Evolutionary conservation across 1,284 basidiomycete species (phyloP), one percentile per base, ranked within the genome.

Genomic region (Athelia psychrophila): DNA sequence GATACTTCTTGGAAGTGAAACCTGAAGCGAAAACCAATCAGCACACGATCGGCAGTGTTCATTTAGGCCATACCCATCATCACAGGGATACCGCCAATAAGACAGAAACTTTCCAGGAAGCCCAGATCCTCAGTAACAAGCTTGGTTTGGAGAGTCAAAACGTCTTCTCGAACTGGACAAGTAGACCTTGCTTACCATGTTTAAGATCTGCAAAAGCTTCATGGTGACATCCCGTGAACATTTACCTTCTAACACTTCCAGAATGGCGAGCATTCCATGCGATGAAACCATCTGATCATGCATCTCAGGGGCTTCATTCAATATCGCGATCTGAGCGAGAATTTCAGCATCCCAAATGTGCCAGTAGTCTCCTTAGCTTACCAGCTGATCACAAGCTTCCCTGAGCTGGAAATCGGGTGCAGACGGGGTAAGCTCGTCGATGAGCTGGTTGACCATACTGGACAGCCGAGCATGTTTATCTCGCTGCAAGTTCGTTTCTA

Each of bases 1-100:
- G 87, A 66, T 93, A 94, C 63, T 91, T 93, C 75, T 97, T 98
- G 9, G 93, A 94, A 0, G 95, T 96, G 65, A 96, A 98, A 36
- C 85, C 85, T 88, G 58, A 13, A 46, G 18, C 48, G 27, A 48
- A 48, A 55, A 48, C 50, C 58, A 51, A 57, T 51, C 38, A 42
- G 38, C 20, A 35, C 33, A 12, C 38, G 38, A 42, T 22, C 27
- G 44, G 32, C 24, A n/a, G n/a, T n/a, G n/a, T 33, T 57, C 56
- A 36, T 51, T 24, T 27, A 50, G 30, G 27, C 71, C 79, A 54
- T 60, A 91, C 91, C 83, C 84, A 95, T 94, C 73, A 95, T 87
- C 25, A 95, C 89, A 19, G 93, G 93, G 56, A 95, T 95, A 22
- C 93, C 93, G 87, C 91, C 95, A 59, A 96, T 93, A 46, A 97